A percentile compares a stretch with the other conserved stretches of the same genome.
Conservation (phyloP, 2,329 filamentous ascomycete genomes). For the Dothidotthia symphoricarpi region DNA sequence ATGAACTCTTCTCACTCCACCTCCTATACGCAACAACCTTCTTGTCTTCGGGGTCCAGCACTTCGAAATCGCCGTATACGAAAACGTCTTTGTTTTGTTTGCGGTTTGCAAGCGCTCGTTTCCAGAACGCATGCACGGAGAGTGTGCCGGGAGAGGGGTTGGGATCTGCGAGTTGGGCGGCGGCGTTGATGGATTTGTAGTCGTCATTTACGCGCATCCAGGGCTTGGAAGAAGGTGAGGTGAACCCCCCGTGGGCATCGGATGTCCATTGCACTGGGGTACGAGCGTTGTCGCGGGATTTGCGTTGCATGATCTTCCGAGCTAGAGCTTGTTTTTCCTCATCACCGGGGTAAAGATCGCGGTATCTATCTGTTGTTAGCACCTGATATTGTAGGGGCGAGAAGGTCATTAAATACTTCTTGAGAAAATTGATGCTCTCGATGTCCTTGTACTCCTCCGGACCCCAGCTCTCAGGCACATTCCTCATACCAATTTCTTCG, state of each 20-base stretch:
- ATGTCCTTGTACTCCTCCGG: slow-evolving; percentile 53
- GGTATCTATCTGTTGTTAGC: slow-evolving; percentile 21
- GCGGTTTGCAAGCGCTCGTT: slow-evolving; percentile 53
- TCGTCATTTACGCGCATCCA: slow-evolving; percentile 63
- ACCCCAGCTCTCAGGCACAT: slow-evolving; percentile 45
- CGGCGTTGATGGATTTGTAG: slow-evolving; percentile 57
- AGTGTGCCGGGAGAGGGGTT: slow-evolving; percentile 31
- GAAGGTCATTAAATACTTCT: slow-evolving; percentile 30
- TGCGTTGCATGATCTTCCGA: slow-evolving; percentile 51
- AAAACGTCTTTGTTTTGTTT: slow-evolving; percentile 61
- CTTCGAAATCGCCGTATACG: slow-evolving; percentile 60
- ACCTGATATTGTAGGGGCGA: no score
- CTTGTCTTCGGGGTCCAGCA: slow-evolving; percentile 50
- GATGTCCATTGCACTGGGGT: slow-evolving; percentile 67
- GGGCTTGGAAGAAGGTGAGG: slow-evolving; percentile 49
- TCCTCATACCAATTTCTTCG: slow-evolving; percentile 54
- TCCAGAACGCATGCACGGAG: slow-evolving; percentile 63
- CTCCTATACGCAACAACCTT: slow-evolving; percentile 34
- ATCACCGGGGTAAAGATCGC: slow-evolving; percentile 30
- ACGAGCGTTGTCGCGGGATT: slow-evolving; percentile 65
- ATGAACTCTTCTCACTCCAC: slow-evolving; percentile 28
- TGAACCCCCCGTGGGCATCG: slow-evolving; percentile 61
- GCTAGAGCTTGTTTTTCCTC: slow-evolving; percentile 27
- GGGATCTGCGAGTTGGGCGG: slow-evolving; percentile 47
- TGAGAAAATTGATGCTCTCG: slow-evolving; percentile 58